Conservation (phyloP, 208 protist species). For the Leishmania amazonensis region DNA sequence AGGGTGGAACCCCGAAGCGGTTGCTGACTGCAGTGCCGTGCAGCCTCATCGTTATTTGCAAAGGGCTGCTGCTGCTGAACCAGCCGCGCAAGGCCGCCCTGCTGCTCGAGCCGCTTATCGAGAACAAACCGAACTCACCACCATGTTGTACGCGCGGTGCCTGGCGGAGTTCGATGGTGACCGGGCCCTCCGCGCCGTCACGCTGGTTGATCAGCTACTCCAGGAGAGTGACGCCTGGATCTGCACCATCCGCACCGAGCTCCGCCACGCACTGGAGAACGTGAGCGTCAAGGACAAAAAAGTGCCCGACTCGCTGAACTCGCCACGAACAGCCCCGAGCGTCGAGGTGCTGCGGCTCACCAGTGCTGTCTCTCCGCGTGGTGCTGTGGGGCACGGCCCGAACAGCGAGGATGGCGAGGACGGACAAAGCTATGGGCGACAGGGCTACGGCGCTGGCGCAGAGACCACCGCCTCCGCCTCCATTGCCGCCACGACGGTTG, state of each 20-base stretch:
- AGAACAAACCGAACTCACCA: slow-evolving; percentile 70
- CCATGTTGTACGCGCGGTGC: slow-evolving; percentile 78
- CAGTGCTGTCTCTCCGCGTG: slow-evolving; percentile 1
- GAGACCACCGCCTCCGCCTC: not conserved
- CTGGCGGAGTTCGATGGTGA: slow-evolving; percentile 80
- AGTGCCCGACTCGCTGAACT: slow-evolving; percentile 1
- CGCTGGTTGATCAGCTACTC: slow-evolving; percentile 39
- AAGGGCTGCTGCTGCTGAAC: slow-evolving; percentile 72
- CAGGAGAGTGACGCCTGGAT: slow-evolving; percentile 68
- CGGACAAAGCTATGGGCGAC: not conserved
- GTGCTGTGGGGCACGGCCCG: slow-evolving; percentile 1
- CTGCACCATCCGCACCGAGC: slow-evolving; percentile 28
- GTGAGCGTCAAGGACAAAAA: slow-evolving; percentile 18
- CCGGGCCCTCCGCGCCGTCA: slow-evolving; percentile 54
- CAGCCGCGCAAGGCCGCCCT: slow-evolving; percentile 85
- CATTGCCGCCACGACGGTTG: not conserved
- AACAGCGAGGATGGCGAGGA: slow-evolving; percentile 7
- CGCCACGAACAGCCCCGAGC: slow-evolving; percentile 3
- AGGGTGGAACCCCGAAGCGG: slow-evolving; percentile 67
- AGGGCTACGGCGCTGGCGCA: not conserved
- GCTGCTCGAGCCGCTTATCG: slow-evolving; percentile 85
- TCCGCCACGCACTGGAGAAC: slow-evolving; percentile 26
- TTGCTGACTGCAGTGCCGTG: slow-evolving; percentile 74
- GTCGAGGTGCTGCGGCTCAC: slow-evolving; percentile 15
- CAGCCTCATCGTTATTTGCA: slow-evolving; percentile 70